Base-by-base conservation (phyloP, 2,329 filamentous ascomycete species). In the Colletotrichum zoysiae region DNA sequence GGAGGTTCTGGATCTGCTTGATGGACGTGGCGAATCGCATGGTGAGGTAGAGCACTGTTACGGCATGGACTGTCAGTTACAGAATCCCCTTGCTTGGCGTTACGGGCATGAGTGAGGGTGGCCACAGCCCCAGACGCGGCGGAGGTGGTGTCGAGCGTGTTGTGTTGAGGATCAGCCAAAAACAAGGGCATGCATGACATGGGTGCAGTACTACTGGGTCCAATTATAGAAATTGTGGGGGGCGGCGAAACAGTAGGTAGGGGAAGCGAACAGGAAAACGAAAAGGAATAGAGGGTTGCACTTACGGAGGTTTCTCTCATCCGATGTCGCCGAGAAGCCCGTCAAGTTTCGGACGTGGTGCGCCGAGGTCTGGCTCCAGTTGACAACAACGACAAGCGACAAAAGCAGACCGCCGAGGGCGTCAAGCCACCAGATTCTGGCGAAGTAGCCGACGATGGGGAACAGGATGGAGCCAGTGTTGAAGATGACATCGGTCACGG, bases 1-100 rank as follows among this genome's bases (percentile, higher is more conserved):
- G 91, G 67, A 96, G 83, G 42, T 94, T 94, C 79, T 96, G 94
- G 73, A 97, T 96, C 79, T 94, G 91, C 78, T 90, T 90, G 78
- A 98, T 97, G 16, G 93, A 92, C 75, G 93, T 94, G 57, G 95
- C 95, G 79, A 97, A 97, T 26, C 95, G 92, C 93, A 97, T 97
- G 1, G 95, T 96, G 76, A 97, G 88, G 82, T 98, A 98, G 1
- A 97, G 86, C 30, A 97, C 82, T 84, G 11, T 62, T 63, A 40
- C 50, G 18, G 57, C 20, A 60, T 44, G 18, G 5, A 33, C 12
- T 11, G 55, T 70, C 12, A 70, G 67, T 51, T n/a, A n/a, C n/a
- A 33, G 30, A 14, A 18, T 9, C n/a, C 20, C 20, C 30, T 30
- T 12, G 33, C n/a, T 48, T 38, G 30, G 35, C 57, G 35, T 44